Percentiles rank a stretch among this genome's conserved stretches.
Evolutionary conservation across 2,329 filamentous ascomycete species (phyloP).

Genomic region (Fusarium verticillioides): DNA sequence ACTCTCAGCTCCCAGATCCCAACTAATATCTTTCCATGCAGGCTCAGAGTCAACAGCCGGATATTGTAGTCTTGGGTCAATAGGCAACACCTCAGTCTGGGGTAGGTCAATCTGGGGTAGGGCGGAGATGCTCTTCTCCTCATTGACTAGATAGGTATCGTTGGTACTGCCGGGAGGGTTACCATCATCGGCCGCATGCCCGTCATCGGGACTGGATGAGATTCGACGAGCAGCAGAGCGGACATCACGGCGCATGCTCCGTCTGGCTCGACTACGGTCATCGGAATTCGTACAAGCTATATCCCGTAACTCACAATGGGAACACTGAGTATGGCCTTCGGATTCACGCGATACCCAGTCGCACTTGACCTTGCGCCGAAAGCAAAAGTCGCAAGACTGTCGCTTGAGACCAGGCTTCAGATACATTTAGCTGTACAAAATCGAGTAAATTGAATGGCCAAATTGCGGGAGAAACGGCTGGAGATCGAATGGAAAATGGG

Average conservation of each 20-base stretch:
- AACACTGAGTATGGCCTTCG: background rate
- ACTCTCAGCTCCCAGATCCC: background rate
- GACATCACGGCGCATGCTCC: background rate
- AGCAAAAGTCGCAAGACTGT: constrained; percentile 1
- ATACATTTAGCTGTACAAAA: background rate
- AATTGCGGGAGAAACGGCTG: background rate
- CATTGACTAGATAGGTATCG: too few species aligned
- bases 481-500: background rate
- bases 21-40: background rate
- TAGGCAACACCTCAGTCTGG: background rate
- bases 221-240: background rate
- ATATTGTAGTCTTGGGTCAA: background rate
- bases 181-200: background rate
- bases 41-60: background rate
- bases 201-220: background rate
- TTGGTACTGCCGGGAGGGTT: background rate
- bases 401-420: background rate
- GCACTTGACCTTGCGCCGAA: background rate
- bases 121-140: background rate
- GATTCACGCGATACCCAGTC: background rate
- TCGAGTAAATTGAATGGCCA: background rate
- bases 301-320: background rate
- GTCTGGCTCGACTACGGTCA: background rate
- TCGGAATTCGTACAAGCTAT: background rate
- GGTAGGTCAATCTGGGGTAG: background rate